phyloP scores from a whole-genome alignment of 2,329 filamentous ascomycete species.

The Parafenestella ontariensis region DNA sequence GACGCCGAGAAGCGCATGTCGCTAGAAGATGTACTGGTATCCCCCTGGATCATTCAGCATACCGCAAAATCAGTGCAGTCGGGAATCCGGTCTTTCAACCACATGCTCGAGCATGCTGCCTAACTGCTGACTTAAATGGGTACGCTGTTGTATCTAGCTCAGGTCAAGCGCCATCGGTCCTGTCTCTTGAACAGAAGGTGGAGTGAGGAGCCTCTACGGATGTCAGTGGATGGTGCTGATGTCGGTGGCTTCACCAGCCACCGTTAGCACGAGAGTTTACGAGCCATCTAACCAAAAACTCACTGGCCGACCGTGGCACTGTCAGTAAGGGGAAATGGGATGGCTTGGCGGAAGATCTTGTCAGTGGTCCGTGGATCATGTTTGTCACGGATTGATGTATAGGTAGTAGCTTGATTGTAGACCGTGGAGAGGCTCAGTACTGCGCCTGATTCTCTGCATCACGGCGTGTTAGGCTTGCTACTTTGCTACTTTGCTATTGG shows the following conservation, averaged over 20 bases:
- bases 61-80: constrained; percentile 5
- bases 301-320: too few species aligned
- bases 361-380: not conserved
- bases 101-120: constrained; percentile 1
- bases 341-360: not conserved
- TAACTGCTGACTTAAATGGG: not conserved
- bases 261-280: too few species aligned
- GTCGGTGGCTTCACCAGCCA: too few species aligned
- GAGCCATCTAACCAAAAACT: too few species aligned
- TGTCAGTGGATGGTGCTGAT: not conserved
- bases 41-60: constrained; percentile 92
- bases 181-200: not conserved
- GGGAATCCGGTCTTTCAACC: constrained; percentile 3
- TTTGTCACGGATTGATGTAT: too few species aligned
- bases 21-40: constrained; percentile 80
- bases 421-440: too few species aligned
- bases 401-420: too few species aligned
- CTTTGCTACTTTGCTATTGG: not conserved
- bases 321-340: not conserved
- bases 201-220: not conserved
- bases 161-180: not conserved
- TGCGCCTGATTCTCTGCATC: too few species aligned
- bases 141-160: not conserved
- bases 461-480: too few species aligned
- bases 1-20: constrained; percentile 89